These are phyloP conservation scores for Beauveria australis DNA, from an alignment of 2,329 filamentous ascomycete species.

Conservation along the genomic window DNA sequence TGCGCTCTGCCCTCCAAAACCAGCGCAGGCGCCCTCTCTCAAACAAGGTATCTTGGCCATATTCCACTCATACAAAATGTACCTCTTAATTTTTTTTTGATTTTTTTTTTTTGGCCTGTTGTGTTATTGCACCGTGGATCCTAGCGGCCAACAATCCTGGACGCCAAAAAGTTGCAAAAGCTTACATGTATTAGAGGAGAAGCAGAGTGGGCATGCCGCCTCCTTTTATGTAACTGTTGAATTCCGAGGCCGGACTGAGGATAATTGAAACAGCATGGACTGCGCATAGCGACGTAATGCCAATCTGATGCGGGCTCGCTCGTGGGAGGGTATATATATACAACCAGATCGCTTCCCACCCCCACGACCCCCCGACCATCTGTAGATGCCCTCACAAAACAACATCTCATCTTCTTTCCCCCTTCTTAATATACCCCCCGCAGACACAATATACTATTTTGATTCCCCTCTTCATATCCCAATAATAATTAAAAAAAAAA, in stretches of 20 bases:
- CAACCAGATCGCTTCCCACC: constrained; percentile 13
- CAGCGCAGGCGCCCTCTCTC: neutral
- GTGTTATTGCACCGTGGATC: neutral
- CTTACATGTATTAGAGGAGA: neutral
- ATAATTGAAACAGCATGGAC: neutral
- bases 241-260: neutral
- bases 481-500: too few species aligned
- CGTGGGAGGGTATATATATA: constrained; percentile 10
- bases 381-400: neutral
- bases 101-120: neutral
- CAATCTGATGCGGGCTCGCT: neutral
- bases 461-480: neutral
- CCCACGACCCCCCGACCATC: constrained; percentile 18
- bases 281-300: neutral
- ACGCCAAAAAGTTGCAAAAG: constrained; percentile 3
- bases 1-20: neutral
- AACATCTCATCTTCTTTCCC: neutral
- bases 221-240: neutral
- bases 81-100: too few species aligned
- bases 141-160: neutral
- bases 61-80: neutral
- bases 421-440: neutral
- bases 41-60: neutral
- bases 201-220: neutral
- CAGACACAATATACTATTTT: too few species aligned